Evolutionary conservation across 306 rosid genomes (phyloP).

Genomic region (Sesbania bispinosa): DNA sequence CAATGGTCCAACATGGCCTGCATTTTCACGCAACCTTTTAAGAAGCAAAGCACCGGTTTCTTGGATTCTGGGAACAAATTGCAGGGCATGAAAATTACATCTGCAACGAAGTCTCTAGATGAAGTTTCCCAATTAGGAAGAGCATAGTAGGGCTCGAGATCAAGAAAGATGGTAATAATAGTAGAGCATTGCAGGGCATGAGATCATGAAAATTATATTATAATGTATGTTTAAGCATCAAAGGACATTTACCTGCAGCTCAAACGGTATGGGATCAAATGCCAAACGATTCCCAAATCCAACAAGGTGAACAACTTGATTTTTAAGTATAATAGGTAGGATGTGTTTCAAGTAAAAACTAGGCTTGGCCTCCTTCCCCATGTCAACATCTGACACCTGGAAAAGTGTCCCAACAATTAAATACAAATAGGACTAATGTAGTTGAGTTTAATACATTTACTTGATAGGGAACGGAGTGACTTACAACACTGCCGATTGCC

Average conservation of each 20-base stretch:
- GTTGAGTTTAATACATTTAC: not conserved
- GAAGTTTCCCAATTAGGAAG: conserved; percentile 83
- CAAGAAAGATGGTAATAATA: conserved; percentile 4
- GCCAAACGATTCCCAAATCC: conserved; percentile 99
- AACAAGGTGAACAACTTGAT: conserved; percentile 73
- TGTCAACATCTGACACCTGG: conserved; percentile 87
- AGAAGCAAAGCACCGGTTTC: conserved; percentile 85
- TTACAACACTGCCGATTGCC: conserved; percentile 83
- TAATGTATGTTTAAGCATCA: conserved; percentile 18
- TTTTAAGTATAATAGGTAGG: conserved; percentile 75
- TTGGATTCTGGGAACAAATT: conserved; percentile 92
- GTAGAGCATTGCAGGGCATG: conserved; percentile 25
- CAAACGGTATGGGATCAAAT: conserved; percentile 84
- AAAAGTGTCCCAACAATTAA: conserved; percentile 34
- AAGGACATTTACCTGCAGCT: conserved; percentile 70
- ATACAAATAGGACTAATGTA: conserved; percentile 10
- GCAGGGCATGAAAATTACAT: conserved; percentile 94
- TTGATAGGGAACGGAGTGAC: conserved; percentile 27
- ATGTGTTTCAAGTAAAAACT: conserved; percentile 81
- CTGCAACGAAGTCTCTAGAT: conserved; percentile 99
- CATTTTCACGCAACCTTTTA: conserved; percentile 69
- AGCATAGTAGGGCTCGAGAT: conserved; percentile 35
- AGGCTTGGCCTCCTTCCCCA: conserved; percentile 89
- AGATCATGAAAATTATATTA: conserved; percentile 19
- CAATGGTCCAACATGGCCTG: conserved; percentile 55